Conservation (phyloP, 1,284 basidiomycete genomes). For the Trametes versicolor region DNA sequence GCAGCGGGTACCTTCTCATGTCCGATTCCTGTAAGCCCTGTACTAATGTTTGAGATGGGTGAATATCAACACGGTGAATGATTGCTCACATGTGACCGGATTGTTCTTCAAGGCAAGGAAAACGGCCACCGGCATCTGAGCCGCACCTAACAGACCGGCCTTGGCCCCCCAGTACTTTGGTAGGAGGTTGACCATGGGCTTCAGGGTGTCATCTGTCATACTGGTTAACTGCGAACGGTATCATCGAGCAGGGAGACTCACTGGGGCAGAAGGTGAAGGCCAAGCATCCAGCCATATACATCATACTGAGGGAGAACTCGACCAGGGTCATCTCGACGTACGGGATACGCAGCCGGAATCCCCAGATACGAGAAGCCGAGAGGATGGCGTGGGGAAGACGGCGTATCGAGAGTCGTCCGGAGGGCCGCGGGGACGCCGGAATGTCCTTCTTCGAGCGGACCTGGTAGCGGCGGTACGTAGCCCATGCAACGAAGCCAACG, state of each 20-base stretch:
- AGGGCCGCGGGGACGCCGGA: background rate
- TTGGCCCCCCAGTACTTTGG: slow-evolving; percentile 42
- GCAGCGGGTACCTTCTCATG: slow-evolving; percentile 48
- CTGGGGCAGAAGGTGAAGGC: slow-evolving; percentile 43
- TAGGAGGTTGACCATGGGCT: slow-evolving; percentile 33
- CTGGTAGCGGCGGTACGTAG: slow-evolving; percentile 8
- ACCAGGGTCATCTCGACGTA: slow-evolving; percentile 39
- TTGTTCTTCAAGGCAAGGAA: slow-evolving; percentile 54
- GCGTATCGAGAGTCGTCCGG: slow-evolving; percentile 23
- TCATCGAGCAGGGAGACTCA: slow-evolving; percentile 23
- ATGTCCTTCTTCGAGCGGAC: slow-evolving; percentile 9
- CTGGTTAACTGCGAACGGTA: slow-evolving; percentile 5
- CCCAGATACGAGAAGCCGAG: slow-evolving; percentile 40
- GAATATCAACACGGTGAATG: background rate
- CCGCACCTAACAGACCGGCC: slow-evolving; percentile 48
- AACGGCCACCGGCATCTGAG: slow-evolving; percentile 52
- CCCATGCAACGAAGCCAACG: slow-evolving; percentile 18
- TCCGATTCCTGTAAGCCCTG: slow-evolving; percentile 51
- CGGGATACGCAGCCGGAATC: slow-evolving; percentile 42
- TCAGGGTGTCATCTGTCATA: slow-evolving; percentile 11
- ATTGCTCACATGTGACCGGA: slow-evolving; percentile 47
- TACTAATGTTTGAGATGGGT: background rate
- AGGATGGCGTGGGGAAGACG: slow-evolving; percentile 39
- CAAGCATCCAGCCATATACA: slow-evolving; percentile 41
- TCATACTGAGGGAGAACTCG: slow-evolving; percentile 35